Evolutionary conservation across 192 early-diverging fungal species (phyloP), one percentile per base, ranked within the genome.

Genomic region (Helicostylum pulchrum): DNA sequence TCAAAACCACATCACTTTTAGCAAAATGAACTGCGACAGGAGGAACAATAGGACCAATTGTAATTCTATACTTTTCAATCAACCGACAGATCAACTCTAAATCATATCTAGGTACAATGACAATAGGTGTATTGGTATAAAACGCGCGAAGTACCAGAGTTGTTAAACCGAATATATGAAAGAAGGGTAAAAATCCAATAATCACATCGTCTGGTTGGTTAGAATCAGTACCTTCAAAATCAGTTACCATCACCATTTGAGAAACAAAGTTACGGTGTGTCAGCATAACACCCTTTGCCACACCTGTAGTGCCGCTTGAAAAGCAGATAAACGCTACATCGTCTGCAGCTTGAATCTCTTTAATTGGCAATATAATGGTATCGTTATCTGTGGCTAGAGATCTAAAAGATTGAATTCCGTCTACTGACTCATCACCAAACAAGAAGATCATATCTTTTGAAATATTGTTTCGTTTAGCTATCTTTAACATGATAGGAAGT

Each of bases 201-300:
- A 66, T n/a, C 53, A 58, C 36, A 43, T 68, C 68, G 4, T 53
- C 20, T 15, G 26, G 26, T 54, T 54, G 30, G 11, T 54, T 26
- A 32, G 53, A 31, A 17, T 54, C 53, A 30, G 61, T n/a, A 26
- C 61, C 53, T 61, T 90, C 84, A 58, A 85, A 68, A 9, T 58
- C 56, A 10, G 67, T 57, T 17, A 84, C 75, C 60, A 91, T 87
- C 19, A 74, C 20, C 14, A 86, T 72, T 64, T 95, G 95, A 23
- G 92, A 79, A 8, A 92, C 86, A 66, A 95, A 83, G 78, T 94
- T 95, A 9, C 68, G 65, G 55, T 95, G 92, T 21, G 88, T 93
- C 2, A 88, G 85, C 53, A 83, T 77, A 15, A 97, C 92, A 64
- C 92, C 93, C 71, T 98, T 98, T 39, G 88, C 87, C 50, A 70